phyloP scores from a whole-genome alignment of 179 eudicot species.

The Beta macrorhiza region DNA sequence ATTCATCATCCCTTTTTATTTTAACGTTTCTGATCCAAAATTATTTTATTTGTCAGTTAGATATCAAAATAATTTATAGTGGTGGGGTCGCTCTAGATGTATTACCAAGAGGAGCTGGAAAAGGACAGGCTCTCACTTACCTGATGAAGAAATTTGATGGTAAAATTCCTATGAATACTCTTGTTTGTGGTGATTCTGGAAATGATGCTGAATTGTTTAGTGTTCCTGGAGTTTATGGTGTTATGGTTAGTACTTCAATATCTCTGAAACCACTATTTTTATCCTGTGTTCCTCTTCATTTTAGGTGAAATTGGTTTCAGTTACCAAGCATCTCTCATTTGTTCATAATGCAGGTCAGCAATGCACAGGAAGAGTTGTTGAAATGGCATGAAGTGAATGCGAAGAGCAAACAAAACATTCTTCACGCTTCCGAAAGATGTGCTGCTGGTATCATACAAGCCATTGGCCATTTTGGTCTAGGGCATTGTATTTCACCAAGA shows the following conservation, averaged over 20 bases:
- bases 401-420: slow-evolving; percentile 66
- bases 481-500: slow-evolving; percentile 69
- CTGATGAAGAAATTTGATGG: slow-evolving; percentile 73
- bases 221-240: slow-evolving; percentile 87
- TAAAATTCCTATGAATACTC: slow-evolving; percentile 67
- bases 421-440: slow-evolving; percentile 91
- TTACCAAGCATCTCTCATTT: not conserved
- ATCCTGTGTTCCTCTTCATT: not conserved
- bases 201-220: slow-evolving; percentile 93
- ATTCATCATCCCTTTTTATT: not conserved
- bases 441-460: slow-evolving; percentile 94
- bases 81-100: slow-evolving; percentile 89
- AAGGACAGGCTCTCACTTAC: slow-evolving; percentile 97
- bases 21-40: not conserved
- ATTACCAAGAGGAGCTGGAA: slow-evolving; percentile 92
- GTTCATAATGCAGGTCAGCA: slow-evolving; percentile 59
- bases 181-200: slow-evolving; percentile 97
- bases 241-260: slow-evolving; percentile 64
- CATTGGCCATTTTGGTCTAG: slow-evolving; percentile 84
- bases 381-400: slow-evolving; percentile 92
- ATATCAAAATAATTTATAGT: slow-evolving; percentile 87
- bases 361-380: slow-evolving; percentile 94
- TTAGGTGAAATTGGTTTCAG: not conserved
- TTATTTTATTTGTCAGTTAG: slow-evolving; percentile 52
- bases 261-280: not conserved